Evolutionary conservation across 2,329 filamentous ascomycete genomes (phyloP).

Genomic region (Aureobasidium uvarum): DNA sequence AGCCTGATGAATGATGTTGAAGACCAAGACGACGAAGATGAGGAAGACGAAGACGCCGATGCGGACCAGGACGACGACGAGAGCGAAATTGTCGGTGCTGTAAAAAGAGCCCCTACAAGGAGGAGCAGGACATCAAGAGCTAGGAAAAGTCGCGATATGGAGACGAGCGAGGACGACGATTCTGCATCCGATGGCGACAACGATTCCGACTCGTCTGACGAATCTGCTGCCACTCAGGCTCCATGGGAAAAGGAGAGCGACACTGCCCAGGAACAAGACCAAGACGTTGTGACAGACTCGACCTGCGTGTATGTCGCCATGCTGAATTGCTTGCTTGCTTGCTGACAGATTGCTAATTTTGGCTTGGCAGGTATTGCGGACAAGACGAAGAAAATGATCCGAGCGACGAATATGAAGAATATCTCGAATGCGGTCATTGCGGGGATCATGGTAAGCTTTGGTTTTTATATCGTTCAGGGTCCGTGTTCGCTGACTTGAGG

Average conservation of each 20-base stretch:
- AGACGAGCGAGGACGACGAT: slow-evolving; percentile 33
- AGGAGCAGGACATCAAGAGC: slow-evolving; percentile 32
- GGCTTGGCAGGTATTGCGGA: slow-evolving; percentile 68
- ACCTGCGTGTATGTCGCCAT: slow-evolving; percentile 61
- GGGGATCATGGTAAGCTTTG: slow-evolving; percentile 73
- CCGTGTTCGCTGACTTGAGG: slow-evolving; percentile 45
- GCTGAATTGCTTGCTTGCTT: neutral
- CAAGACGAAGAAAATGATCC: slow-evolving; percentile 81
- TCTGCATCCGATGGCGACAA: slow-evolving; percentile 31
- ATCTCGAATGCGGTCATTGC: slow-evolving; percentile 73
- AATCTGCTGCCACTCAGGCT: slow-evolving; percentile 46
- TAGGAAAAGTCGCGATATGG: slow-evolving; percentile 31
- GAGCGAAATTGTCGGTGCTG: slow-evolving; percentile 44
- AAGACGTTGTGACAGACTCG: slow-evolving; percentile 53
- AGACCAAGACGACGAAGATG: slow-evolving; percentile 46
- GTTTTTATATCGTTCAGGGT: slow-evolving; percentile 44
- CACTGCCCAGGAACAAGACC: slow-evolving; percentile 58
- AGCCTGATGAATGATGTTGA: slow-evolving; percentile 47
- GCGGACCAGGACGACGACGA: slow-evolving; percentile 49
- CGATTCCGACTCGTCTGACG: slow-evolving; percentile 32
- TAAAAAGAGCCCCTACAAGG: slow-evolving; percentile 37
- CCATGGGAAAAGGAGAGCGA: slow-evolving; percentile 55
- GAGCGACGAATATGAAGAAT: slow-evolving; percentile 75
- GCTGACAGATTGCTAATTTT: neutral
- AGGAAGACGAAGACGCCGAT: slow-evolving; percentile 29